These are phyloP conservation scores for Hevea brasiliensis DNA, from an alignment of 345 rosid genomes.

Conservation along the genomic window DNA sequence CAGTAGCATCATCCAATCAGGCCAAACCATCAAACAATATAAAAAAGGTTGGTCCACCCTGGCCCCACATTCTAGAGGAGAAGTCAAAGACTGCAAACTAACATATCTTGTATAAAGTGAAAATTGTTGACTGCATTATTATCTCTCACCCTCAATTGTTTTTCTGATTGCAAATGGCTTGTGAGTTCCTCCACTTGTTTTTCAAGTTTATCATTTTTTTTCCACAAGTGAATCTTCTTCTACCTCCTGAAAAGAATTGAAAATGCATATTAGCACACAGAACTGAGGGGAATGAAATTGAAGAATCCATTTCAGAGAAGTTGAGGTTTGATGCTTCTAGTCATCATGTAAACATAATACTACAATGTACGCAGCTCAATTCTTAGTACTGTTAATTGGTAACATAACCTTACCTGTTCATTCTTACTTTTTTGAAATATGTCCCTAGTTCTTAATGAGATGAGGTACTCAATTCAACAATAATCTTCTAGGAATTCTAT, in stretches of 20 bases:
- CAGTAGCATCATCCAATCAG: background rate
- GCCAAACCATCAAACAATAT: background rate
- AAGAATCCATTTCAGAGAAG: too few relatives aligned
- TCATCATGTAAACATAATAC: background rate
- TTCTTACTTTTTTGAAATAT: too few relatives aligned
- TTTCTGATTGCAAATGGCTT: background rate
- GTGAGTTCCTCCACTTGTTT: conserved; percentile 11
- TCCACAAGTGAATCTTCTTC: background rate
- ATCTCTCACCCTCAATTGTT: conserved; percentile 11
- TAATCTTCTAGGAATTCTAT: too few relatives aligned
- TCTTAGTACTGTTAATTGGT: too few relatives aligned
- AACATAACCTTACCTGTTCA: too few relatives aligned
- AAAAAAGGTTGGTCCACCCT: background rate
- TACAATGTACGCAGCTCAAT: background rate
- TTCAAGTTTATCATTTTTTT: background rate
- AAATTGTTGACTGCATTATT: background rate
- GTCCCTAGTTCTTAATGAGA: background rate
- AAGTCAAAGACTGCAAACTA: background rate
- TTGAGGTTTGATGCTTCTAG: too few relatives aligned
- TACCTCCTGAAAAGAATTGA: conserved; percentile 12
- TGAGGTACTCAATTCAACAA: background rate
- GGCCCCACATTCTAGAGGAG: background rate
- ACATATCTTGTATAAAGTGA: background rate
- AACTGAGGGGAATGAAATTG: background rate
- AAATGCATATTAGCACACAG: background rate